Evolutionary conservation across 1,139 yeast genomes (phyloP), one percentile per base, ranked within the genome.

Genomic region (Diutina pseudorugosa): DNA sequence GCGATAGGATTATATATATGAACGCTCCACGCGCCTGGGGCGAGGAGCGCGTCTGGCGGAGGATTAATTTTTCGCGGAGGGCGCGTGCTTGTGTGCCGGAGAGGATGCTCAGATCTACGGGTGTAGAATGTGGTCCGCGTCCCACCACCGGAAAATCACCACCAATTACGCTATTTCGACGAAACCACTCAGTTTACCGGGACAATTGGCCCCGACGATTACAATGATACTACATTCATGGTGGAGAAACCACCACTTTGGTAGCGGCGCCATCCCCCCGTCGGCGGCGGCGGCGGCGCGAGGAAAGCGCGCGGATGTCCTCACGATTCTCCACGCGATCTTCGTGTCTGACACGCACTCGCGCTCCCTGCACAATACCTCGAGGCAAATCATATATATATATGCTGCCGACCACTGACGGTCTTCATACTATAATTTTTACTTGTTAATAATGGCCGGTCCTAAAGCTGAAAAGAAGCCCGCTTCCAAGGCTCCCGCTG

Each of bases 401-500:
- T 30, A 4, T 11, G 11, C n/a, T 30, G 36, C 36, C 36, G 36
- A 30, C 36, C 36, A 7, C 36, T 2, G 36, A 30, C 36, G 12
- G 36, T 30, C 36, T 30, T 30, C 36, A 30, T 30, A 16, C 14
- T 44, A 23, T 23, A 23, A 44, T 44, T 44, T 42, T 44, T 16
- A 40, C 33, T 44, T 23, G 33, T 45, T 45, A 23, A 72, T 57
- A 79, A 91, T 91, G 98, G 95, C 96, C 68, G 94, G 36, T 27
- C 49, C 96, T 73, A 89, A 88, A 77, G 93, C 95, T 74, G 96
- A 90, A 77, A 89, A 90, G 86, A 88, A 89, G 82, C 96, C 96
- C 70, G 97, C 98, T 72, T 90, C 96, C 65, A 91, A 91, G 80
- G 96, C 96, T 65, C 96, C 95, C 72, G 96, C 95, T 76, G 95